Percentiles rank a stretch among this genome's conserved stretches.
Evolutionary conservation across 2,329 filamentous ascomycete genomes (phyloP).

Genomic region (Bipolaris oryzae): DNA sequence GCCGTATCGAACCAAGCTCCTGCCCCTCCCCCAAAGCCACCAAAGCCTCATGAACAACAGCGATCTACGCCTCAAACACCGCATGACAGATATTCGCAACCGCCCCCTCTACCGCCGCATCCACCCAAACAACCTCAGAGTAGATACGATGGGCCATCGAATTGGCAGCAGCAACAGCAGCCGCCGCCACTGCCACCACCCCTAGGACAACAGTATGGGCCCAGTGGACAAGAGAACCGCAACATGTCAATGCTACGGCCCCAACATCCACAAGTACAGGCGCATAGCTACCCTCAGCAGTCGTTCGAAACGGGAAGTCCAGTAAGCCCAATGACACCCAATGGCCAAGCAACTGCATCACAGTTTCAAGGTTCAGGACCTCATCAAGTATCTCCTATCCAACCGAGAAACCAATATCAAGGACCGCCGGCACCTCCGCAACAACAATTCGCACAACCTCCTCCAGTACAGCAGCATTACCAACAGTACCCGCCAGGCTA

Average conservation of each 20-base stretch:
- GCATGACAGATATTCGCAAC: conserved; percentile 35
- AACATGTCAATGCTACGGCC: conserved; percentile 36
- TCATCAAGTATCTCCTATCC: conserved; percentile 20
- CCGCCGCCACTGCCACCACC: not conserved
- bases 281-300: conserved; percentile 30
- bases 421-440: conserved; percentile 20
- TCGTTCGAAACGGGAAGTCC: conserved; percentile 41
- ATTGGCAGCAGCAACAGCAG: conserved; percentile 24
- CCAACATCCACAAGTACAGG: conserved; percentile 34
- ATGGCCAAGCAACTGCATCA: conserved; percentile 28
- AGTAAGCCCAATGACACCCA: conserved; percentile 46
- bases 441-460: conserved; percentile 16
- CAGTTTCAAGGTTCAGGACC: conserved; percentile 32
- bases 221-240: conserved; percentile 30
- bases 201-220: conserved; percentile 20
- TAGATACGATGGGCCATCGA: conserved; percentile 26
- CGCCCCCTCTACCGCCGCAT: conserved; percentile 46
- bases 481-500: conserved; percentile 19
- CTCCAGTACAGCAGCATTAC: conserved; percentile 17
- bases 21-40: conserved; percentile 57
- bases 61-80: conserved; percentile 31
- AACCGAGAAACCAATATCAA: conserved; percentile 26
- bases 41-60: conserved; percentile 43
- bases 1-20: conserved; percentile 33
- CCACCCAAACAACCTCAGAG: conserved; percentile 34